Conservation (phyloP, 805 yeast species). For the Clavispora asparagi region DNA sequence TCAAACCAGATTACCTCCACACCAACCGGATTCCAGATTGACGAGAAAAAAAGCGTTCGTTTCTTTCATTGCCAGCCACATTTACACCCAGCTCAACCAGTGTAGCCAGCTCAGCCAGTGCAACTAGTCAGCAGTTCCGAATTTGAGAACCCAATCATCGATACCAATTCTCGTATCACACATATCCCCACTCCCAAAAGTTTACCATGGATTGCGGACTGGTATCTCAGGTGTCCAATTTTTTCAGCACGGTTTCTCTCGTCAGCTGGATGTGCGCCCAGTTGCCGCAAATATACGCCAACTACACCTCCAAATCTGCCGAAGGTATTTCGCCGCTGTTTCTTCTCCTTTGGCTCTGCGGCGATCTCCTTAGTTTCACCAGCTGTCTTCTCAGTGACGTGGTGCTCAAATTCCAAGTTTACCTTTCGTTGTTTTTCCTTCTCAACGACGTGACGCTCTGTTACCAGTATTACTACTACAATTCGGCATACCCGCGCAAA, state of each 20-base stretch:
- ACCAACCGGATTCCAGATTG: no score
- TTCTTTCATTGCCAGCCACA: no score
- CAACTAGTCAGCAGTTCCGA: no score
- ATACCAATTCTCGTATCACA: no score
- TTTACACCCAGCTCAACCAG: no score
- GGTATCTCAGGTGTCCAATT: conserved; percentile 7
- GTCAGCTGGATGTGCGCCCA: conserved; percentile 70
- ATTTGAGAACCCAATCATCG: no score
- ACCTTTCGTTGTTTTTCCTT: conserved; percentile 35
- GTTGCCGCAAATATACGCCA: conserved; percentile 61
- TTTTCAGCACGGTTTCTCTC: conserved; percentile 15
- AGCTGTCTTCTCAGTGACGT: conserved; percentile 36
- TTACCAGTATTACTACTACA: conserved; percentile 70
- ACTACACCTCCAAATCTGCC: conserved; percentile 55
- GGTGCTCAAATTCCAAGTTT: conserved; percentile 35
- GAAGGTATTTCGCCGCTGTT: conserved; percentile 63
- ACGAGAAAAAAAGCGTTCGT: no score
- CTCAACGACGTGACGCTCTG: conserved; percentile 63
- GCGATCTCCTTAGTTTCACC: conserved; percentile 37
- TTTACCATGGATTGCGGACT: conserved; percentile 4
- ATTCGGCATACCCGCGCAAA: conserved; percentile 32
- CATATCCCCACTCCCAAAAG: no score
- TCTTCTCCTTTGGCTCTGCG: conserved; percentile 58
- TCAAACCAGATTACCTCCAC: not conserved
- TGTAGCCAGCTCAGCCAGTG: no score